These are phyloP conservation scores for Phytophthora foliorum DNA, from an alignment of 352 stramenopile species.

Conservation along the genomic window DNA sequence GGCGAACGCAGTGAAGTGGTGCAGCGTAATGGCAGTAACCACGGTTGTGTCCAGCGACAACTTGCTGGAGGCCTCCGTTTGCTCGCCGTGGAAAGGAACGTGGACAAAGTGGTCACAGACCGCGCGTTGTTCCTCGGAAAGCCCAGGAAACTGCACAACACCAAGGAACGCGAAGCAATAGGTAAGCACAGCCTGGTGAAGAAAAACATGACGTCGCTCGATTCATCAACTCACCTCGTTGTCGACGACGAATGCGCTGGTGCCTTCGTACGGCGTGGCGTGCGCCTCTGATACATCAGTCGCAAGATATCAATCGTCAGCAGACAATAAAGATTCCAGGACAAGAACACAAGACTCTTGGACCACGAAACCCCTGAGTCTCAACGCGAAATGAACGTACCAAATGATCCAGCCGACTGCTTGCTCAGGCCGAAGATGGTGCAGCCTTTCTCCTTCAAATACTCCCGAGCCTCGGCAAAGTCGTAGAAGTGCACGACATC, in stretches of 20 bases:
- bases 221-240: conserved; percentile 60
- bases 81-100: conserved; percentile 60
- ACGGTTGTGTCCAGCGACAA: conserved; percentile 73
- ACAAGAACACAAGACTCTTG: not conserved
- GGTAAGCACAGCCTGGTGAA: not conserved
- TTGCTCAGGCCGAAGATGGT: conserved; percentile 66
- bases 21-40: conserved; percentile 68
- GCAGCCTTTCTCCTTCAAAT: conserved; percentile 67
- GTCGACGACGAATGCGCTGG: conserved; percentile 79
- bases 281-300: conserved; percentile 55
- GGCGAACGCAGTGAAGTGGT: conserved; percentile 74
- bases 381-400: conserved; percentile 28
- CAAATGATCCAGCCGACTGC: conserved; percentile 26
- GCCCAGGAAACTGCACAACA: conserved; percentile 42
- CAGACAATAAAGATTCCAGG: conserved; percentile 3
- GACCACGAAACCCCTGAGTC: conserved; percentile 6
- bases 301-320: conserved; percentile 18
- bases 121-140: conserved; percentile 66
- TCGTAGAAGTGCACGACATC: conserved; percentile 79
- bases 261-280: conserved; percentile 53
- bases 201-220: not conserved
- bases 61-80: conserved; percentile 44
- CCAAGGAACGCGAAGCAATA: not conserved
- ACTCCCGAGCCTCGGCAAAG: conserved; percentile 64
- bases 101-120: conserved; percentile 80